A percentile compares a stretch with the other conserved stretches of the same genome.
Evolutionary conservation across 2,329 filamentous ascomycete genomes (phyloP).

Genomic region (Monilinia laxa): DNA sequence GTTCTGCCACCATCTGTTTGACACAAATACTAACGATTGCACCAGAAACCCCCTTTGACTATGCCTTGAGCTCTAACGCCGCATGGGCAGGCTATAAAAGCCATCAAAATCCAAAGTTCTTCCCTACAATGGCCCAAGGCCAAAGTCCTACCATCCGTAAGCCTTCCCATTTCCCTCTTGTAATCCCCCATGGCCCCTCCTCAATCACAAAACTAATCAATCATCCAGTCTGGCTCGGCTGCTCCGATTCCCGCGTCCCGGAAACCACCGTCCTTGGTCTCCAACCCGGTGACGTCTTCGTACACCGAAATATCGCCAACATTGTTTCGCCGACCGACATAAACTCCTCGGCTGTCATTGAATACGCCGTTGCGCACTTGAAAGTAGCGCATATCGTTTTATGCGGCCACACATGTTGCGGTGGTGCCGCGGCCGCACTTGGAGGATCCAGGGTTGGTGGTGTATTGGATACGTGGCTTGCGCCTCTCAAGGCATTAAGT

Average conservation of each 20-base stretch:
- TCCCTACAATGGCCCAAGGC: slow-evolving; percentile 64
- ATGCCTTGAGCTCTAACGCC: slow-evolving; percentile 66
- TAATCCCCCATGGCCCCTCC: neutral
- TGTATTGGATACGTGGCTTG: slow-evolving; percentile 56
- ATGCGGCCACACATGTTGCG: slow-evolving; percentile 67
- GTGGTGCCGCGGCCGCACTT: slow-evolving; percentile 63
- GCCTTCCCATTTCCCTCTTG: slow-evolving; percentile 33
- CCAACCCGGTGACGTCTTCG: slow-evolving; percentile 81
- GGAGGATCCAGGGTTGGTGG: slow-evolving; percentile 50
- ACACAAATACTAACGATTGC: neutral
- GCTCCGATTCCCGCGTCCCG: slow-evolving; percentile 80
- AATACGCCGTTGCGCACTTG: slow-evolving; percentile 73
- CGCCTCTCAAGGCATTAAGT: slow-evolving; percentile 50
- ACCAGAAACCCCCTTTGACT: slow-evolving; percentile 47
- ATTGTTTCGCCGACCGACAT: slow-evolving; percentile 73
- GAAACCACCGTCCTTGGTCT: slow-evolving; percentile 79
- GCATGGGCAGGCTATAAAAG: slow-evolving; percentile 67
- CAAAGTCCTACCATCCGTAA: slow-evolving; percentile 64
- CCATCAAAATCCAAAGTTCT: slow-evolving; percentile 68
- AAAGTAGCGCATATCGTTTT: slow-evolving; percentile 70
- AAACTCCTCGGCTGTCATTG: slow-evolving; percentile 71
- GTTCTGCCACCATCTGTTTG: neutral
- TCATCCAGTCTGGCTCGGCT: slow-evolving; percentile 73
- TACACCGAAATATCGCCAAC: slow-evolving; percentile 90
- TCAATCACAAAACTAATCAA: slow-evolving; percentile 11